Evolutionary conservation across 2,329 filamentous ascomycete species (phyloP).

Genomic region (Colletotrichum incanum): DNA sequence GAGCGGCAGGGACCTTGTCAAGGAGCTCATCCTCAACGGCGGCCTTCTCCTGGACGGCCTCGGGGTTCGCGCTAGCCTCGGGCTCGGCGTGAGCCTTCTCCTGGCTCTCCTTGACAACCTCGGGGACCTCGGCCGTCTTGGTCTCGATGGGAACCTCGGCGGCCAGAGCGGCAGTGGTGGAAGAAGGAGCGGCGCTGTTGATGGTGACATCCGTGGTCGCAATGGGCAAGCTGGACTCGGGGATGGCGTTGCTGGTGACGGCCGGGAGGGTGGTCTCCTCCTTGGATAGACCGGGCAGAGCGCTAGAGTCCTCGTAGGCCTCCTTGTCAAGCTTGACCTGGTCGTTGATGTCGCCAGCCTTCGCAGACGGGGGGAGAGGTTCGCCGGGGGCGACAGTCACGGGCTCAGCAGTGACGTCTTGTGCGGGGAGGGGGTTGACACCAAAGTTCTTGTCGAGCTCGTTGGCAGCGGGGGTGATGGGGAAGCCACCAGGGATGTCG

Average conservation of each 20-base stretch:
- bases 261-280: slow-evolving; percentile 60
- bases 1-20: slow-evolving; percentile 74
- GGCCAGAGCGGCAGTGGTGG: slow-evolving; percentile 80
- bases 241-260: slow-evolving; percentile 77
- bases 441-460: slow-evolving; percentile 69
- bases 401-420: slow-evolving; percentile 81
- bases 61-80: slow-evolving; percentile 77
- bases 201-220: slow-evolving; percentile 61
- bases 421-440: slow-evolving; percentile 75
- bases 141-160: slow-evolving; percentile 77
- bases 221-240: slow-evolving; percentile 86
- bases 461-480: slow-evolving; percentile 74
- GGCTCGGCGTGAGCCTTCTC: slow-evolving; percentile 74
- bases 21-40: slow-evolving; percentile 80
- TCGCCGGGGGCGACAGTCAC: slow-evolving; percentile 85
- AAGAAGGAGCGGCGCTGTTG: slow-evolving; percentile 66
- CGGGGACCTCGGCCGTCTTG: slow-evolving; percentile 67
- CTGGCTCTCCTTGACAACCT: slow-evolving; percentile 81
- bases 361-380: slow-evolving; percentile 80
- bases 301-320: slow-evolving; percentile 87
- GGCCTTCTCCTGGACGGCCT: slow-evolving; percentile 80
- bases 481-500: slow-evolving; percentile 65
- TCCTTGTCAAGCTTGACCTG: slow-evolving; percentile 86
- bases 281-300: slow-evolving; percentile 68
- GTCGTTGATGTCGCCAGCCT: slow-evolving; percentile 77